phyloP scores from a whole-genome alignment of 1,284 basidiomycete species.

The Cerioporus squamosus region DNA sequence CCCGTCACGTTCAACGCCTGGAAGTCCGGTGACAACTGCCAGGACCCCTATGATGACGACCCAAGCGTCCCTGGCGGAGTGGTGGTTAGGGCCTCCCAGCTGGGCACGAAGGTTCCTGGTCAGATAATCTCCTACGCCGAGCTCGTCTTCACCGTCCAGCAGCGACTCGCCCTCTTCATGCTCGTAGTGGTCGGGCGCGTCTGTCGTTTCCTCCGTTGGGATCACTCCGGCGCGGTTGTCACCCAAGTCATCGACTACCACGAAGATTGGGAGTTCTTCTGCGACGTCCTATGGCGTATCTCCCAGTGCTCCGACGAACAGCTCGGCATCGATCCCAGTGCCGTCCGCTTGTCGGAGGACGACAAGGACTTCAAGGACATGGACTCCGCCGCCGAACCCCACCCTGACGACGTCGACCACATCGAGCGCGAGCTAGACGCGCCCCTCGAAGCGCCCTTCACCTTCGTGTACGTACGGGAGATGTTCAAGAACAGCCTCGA shows the following conservation, averaged over 20 bases:
- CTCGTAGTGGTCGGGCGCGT: conserved; percentile 13
- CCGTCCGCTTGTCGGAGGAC: neutral
- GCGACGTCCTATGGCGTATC: conserved; percentile 19
- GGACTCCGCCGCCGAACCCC: neutral
- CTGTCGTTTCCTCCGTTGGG: conserved; percentile 17
- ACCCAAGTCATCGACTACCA: conserved; percentile 13
- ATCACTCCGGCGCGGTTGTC: conserved; percentile 17
- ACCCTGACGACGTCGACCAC: neutral
- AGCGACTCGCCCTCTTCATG: conserved; percentile 12
- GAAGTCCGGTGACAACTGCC: too few relatives aligned
- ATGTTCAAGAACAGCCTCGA: neutral
- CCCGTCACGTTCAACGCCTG: conserved; percentile 7
- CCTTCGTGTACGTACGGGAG: conserved; percentile 12
- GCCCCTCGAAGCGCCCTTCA: neutral
- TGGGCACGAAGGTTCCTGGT: neutral
- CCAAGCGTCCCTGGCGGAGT: too few relatives aligned
- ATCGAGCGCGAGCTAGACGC: neutral
- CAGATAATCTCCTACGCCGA: conserved; percentile 13
- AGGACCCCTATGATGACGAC: conserved; percentile 7
- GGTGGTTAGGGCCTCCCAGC: too few relatives aligned
- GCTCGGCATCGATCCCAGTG: conserved; percentile 18
- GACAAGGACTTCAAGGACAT: conserved; percentile 4
- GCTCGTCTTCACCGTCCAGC: conserved; percentile 6
- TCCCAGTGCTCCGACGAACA: neutral
- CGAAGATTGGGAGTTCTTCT: conserved; percentile 5